phyloP scores from a whole-genome alignment of 805 yeast genomes.

The Priceomyces castillae region DNA sequence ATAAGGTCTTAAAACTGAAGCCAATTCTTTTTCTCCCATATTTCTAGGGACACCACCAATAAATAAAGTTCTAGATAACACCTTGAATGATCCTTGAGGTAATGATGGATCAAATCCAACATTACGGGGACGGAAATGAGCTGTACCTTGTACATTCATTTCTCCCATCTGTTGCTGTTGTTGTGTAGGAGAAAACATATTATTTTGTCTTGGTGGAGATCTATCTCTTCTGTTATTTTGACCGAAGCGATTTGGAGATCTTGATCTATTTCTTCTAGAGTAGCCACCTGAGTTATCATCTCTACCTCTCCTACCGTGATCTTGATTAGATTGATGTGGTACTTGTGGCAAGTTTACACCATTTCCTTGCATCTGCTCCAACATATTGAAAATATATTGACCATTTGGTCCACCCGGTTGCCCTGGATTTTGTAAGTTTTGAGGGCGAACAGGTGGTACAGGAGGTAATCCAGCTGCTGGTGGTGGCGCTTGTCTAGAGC shows the following conservation, averaged over 20 bases:
- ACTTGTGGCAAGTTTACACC: constrained; percentile 13
- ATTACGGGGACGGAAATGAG: constrained; percentile 73
- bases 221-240: constrained; percentile 23
- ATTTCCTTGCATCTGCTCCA: constrained; percentile 49
- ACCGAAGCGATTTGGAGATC: constrained; percentile 45
- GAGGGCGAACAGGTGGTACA: constrained; percentile 14
- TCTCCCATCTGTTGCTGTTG: constrained; percentile 41
- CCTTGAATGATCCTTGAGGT: constrained; percentile 78
- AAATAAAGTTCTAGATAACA: constrained; percentile 84
- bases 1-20: constrained; percentile 70
- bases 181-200: constrained; percentile 7
- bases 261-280: constrained; percentile 51
- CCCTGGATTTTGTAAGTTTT: constrained; percentile 10
- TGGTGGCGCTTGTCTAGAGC: constrained; percentile 1
- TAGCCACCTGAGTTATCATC: constrained; percentile 28
- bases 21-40: constrained; percentile 74
- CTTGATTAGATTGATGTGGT: constrained; percentile 13
- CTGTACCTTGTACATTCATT: constrained; percentile 64
- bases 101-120: constrained; percentile 67
- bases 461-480: constrained; percentile 12
- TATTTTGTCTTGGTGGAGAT: constrained; percentile 24
- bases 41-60: constrained; percentile 88
- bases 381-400: constrained; percentile 47
- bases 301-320: constrained; percentile 17
- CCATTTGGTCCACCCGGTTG: constrained; percentile 23